phyloP scores from a whole-genome alignment of 2,329 filamentous ascomycete genomes.

The Ophiostoma australiae region DNA sequence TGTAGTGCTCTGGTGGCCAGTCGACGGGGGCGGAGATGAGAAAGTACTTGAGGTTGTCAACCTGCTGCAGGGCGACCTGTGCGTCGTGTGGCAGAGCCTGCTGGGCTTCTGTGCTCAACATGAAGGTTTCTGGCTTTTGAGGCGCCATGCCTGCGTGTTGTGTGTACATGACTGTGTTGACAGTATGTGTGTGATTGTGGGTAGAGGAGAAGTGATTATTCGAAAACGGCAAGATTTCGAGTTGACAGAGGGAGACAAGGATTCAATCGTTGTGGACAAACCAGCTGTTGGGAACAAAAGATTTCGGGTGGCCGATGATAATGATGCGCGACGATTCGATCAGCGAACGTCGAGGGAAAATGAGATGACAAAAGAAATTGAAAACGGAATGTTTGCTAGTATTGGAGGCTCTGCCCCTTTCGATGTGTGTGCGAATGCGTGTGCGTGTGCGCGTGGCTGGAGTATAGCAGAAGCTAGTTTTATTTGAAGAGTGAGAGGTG shows the following conservation, averaged over 20 bases:
- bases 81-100: conserved; percentile 72
- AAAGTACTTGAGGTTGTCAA: conserved; percentile 99
- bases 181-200: conserved; percentile 11
- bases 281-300: conserved; percentile 22
- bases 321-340: conserved; percentile 19
- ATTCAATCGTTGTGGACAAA: conserved; percentile 23
- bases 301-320: background rate
- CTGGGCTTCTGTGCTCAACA: conserved; percentile 95
- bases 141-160: conserved; percentile 84
- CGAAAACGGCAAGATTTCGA: background rate
- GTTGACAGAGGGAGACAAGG: conserved; percentile 12
- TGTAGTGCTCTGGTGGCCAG: conserved; percentile 95
- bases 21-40: conserved; percentile 97
- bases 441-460: conserved; percentile 2
- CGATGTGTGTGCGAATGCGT: conserved; percentile 14
- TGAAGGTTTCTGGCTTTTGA: conserved; percentile 97
- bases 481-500: background rate
- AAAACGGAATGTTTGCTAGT: conserved; percentile 14
- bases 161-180: conserved; percentile 60
- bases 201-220: background rate
- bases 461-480: conserved; percentile 17
- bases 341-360: conserved; percentile 20
- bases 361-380: background rate
- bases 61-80: conserved; percentile 49
- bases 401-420: conserved; percentile 28